Evolutionary conservation across 2,329 filamentous ascomycete genomes (phyloP), one percentile per base, ranked within the genome.

Genomic region (Arachnopeziza araneosa): DNA sequence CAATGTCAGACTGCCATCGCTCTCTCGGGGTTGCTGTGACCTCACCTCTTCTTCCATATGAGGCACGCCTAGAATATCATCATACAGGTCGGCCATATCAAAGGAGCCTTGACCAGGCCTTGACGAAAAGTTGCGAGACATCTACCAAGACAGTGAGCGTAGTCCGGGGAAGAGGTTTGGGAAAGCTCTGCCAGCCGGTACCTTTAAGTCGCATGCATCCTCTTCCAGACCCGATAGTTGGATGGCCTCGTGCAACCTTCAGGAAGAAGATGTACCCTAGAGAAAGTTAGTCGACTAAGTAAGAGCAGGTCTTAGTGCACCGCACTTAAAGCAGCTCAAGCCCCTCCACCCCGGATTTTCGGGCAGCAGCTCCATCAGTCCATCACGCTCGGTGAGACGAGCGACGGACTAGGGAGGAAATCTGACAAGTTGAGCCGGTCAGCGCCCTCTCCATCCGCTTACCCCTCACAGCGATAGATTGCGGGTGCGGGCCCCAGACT

Each of bases 321-420:
- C 36, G 36, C 12, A 14, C 36, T 44, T 12, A 50, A 60, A 61
- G 59, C 52, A 57, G 54, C 50, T 56, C 60, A 58, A 63, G 24
- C 52, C 56, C n/a, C 21, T 24, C 44, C 50, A 56, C 63, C 64
- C 64, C 66, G 66, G 66, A 66, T 65, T 66, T 58, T 59, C 64
- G 64, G 63, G 54, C 60, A 65, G 64, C 51, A 52, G 61, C 53
- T 59, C 64, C 64, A 59, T 55, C 57, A 32, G 56, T 32, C 49
- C 30, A 22, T 23, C 22, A 55, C 30, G 22, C 57, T 50, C 21
- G 48, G 55, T 32, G 30, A 53, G 52, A 50, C 55, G 52, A 49
- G 30, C 49, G 52, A 21, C 44, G 32, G 44, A 22, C 24, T 24
- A 2, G 22, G 17, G n/a, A 24, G 36, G 17, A 19, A 48, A 19